Evolutionary conservation across 306 rosid genomes (phyloP), one percentile per base, ranked within the genome.

Genomic region (Cajanus cajan): DNA sequence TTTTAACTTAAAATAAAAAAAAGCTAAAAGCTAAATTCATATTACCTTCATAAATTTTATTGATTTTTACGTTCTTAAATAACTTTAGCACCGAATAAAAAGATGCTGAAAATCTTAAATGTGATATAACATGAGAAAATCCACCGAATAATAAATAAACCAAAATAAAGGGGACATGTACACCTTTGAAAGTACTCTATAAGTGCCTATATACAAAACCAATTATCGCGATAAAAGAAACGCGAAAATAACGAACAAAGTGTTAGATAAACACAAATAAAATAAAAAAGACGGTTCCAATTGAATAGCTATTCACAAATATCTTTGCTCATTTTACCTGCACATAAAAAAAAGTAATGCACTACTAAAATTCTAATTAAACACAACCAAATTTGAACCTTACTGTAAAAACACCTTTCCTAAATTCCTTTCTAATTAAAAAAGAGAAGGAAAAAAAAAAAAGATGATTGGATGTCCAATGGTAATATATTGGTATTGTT

Each of bases 381-480:
- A 31, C 65, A 58, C 13, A 34, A 61, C 68, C 74, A 74, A 74
- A 74, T 25, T 69, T 59, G 48, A 79, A 76, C 37, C 40, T 69
- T 69, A 80, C 72, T 19, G 16, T 41, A 5, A 61, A 73, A 74
- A 48, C 54, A 68, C 61, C 13, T 57, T 14, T 70, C 15, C 47
- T 16, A 34, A 54, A 40, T 69, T 74, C 54, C 31, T 22, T 51
- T 39, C 40, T 68, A 34, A 37, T 18, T 0, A 39, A 66, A 19
- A 65, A 66, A 18, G 45, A 28, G 3, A 28, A 28, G 31, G 3
- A 28, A 28, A 28, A 15, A 43, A 52, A 37, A 24, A 39, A 65
- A 68, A 74, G 57, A 58, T 73, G 78, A 54, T 50, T 68, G 43
- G 70, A 68, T 61, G 68, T 74, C 74, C 80, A 79, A 67, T 43